Base-by-base conservation (phyloP, 495 filamentous ascomycete genomes). In the Podospora conica region DNA sequence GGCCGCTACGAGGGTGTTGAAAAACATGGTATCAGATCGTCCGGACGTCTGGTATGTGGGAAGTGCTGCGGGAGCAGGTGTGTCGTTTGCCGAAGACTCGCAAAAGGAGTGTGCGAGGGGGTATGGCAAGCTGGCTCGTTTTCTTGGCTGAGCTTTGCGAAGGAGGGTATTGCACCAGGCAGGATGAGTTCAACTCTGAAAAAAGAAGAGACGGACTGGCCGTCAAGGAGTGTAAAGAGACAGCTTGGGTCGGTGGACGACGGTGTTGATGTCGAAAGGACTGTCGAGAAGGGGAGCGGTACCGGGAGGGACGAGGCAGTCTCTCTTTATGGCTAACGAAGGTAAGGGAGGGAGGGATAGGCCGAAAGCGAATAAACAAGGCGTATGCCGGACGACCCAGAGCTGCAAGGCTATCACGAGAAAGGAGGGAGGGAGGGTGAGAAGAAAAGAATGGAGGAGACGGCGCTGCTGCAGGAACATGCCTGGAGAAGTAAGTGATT, bases 161-260 rank as follows among this genome's bases (percentile, higher is more conserved):
- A 68, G 71, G 74, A 70, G 68, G 67, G 73, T 73, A 66, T 66
- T 79, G 77, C 78, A 72, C 78, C 77, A 75, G 78, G 78, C 77
- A 69, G 70, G 64, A 28, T 71, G 68, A 61, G 54, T 55, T 59
- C 59, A 60, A 61, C 67, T 69, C 72, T 48, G 40, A 61, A 73
- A 54, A 70, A 53, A 65, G 69, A 72, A 66, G 65, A 65, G 67
- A 64, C 74, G 74, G 75, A 20, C 71, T 75, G 70, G 74, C 76
- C 78, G 74, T 72, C 64, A 71, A 69, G 63, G 70, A 73, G 66
- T 70, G 75, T 70, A 77, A 77, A 57, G 69, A 76, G 76, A 66
- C 72, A 66, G 71, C 71, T 74, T 67, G 65, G 66, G 31, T 57
- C 62, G 28, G 58, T 58, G 53, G 54, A 64, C 54, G 63, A 64